Conservation (phyloP, 1,139 yeast genomes). For the Barnettozyma hawaiiensis region DNA sequence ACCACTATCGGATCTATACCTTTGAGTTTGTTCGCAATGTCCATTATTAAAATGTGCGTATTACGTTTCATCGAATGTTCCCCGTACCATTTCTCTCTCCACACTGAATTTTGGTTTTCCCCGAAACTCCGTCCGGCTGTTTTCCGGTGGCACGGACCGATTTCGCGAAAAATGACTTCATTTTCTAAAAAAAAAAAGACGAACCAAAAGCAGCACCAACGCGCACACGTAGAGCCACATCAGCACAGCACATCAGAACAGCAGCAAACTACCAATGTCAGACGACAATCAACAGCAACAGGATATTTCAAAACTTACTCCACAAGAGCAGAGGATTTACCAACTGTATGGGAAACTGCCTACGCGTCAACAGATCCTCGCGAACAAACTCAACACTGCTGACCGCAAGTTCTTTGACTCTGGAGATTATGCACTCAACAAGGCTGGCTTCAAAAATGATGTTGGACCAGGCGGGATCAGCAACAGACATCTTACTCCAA, state of each 20-base stretch:
- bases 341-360: slow-evolving; percentile 88
- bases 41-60: too few relatives aligned
- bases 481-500: slow-evolving; percentile 23
- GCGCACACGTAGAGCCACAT: too few relatives aligned
- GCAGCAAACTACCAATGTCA: background rate
- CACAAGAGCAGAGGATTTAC: slow-evolving; percentile 65
- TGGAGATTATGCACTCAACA: slow-evolving; percentile 94
- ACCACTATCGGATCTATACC: too few relatives aligned
- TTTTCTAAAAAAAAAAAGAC: too few relatives aligned
- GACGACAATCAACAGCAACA: slow-evolving; percentile 1
- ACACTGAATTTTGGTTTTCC: too few relatives aligned
- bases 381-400: slow-evolving; percentile 55
- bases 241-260: too few relatives aligned
- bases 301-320: slow-evolving; percentile 53
- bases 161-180: background rate
- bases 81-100: too few relatives aligned
- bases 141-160: too few relatives aligned
- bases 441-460: slow-evolving; percentile 41
- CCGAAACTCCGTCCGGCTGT: too few relatives aligned
- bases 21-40: too few relatives aligned
- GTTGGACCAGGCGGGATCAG: slow-evolving; percentile 16
- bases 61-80: too few relatives aligned
- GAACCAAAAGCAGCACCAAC: too few relatives aligned
- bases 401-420: slow-evolving; percentile 95
- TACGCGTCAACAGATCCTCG: slow-evolving; percentile 72